Conservation (phyloP, 495 filamentous ascomycete genomes). For the Neurospora sp. region DNA sequence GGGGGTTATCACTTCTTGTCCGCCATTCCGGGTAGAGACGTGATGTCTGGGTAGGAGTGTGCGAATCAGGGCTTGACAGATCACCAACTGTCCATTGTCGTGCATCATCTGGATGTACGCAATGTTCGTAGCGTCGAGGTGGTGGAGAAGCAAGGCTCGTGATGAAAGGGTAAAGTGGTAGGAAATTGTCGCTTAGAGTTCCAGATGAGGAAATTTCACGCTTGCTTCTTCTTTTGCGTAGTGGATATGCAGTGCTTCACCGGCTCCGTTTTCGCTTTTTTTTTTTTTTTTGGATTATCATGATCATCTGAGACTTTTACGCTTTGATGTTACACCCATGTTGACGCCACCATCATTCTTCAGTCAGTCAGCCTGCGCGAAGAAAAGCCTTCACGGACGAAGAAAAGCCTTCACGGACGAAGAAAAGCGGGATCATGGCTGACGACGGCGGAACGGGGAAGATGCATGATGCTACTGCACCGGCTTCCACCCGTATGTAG, state of each 20-base stretch:
- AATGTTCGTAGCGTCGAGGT: neutral
- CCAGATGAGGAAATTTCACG: neutral
- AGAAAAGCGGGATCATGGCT: neutral
- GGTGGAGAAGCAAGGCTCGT: neutral
- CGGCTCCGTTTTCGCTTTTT: constrained; percentile 1
- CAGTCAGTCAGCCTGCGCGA: neutral
- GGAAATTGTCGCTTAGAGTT: neutral
- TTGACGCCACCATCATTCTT: neutral
- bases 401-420: neutral
- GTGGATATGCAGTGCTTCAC: neutral
- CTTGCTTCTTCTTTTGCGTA: neutral
- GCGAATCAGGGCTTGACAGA: constrained; percentile 13
- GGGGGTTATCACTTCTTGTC: neutral
- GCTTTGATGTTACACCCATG: neutral
- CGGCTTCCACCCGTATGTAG: constrained; percentile 1
- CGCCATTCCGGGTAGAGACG: neutral
- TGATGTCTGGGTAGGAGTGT: neutral
- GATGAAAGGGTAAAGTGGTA: neutral
- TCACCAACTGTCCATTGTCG: neutral
- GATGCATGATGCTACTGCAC: constrained; percentile 21
- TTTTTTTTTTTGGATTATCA: neutral
- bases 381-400: neutral
- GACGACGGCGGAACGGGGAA: constrained; percentile 13
- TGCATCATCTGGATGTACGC: neutral
- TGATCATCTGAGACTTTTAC: neutral